Conservation (phyloP, 805 yeast genomes). For the Saturnispora gosingensis region DNA sequence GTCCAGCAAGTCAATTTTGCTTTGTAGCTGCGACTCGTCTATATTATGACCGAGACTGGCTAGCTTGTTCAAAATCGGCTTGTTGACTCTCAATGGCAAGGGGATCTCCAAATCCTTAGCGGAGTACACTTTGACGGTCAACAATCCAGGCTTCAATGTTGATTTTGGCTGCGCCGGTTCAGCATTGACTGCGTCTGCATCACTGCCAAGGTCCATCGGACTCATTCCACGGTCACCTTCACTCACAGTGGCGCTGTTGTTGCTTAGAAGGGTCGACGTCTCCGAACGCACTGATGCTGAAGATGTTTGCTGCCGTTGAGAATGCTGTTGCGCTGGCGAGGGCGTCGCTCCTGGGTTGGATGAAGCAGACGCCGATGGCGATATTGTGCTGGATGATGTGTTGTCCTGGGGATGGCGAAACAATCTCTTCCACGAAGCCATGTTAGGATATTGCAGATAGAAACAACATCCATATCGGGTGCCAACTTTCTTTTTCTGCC, state of each 20-base stretch:
- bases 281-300: background rate
- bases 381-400: background rate
- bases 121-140: constrained; percentile 68
- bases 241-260: background rate
- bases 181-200: background rate
- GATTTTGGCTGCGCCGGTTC: background rate
- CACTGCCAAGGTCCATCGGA: background rate
- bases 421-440: constrained; percentile 6
- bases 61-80: constrained; percentile 53
- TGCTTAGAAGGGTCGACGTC: background rate
- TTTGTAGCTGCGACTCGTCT: constrained; percentile 24
- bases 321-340: background rate
- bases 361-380: background rate
- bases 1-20: constrained; percentile 28
- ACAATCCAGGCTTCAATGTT: constrained; percentile 49
- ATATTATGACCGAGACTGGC: constrained; percentile 45
- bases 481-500: background rate
- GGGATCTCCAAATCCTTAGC: constrained; percentile 66
- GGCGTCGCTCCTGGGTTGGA: background rate
- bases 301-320: background rate
- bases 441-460: background rate
- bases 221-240: background rate
- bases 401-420: constrained; percentile 8
- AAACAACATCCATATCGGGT: background rate
- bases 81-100: constrained; percentile 55